These are phyloP conservation scores for Colletotrichum trifolii DNA, from an alignment of 2,329 filamentous ascomycete species.

Conservation along the genomic window DNA sequence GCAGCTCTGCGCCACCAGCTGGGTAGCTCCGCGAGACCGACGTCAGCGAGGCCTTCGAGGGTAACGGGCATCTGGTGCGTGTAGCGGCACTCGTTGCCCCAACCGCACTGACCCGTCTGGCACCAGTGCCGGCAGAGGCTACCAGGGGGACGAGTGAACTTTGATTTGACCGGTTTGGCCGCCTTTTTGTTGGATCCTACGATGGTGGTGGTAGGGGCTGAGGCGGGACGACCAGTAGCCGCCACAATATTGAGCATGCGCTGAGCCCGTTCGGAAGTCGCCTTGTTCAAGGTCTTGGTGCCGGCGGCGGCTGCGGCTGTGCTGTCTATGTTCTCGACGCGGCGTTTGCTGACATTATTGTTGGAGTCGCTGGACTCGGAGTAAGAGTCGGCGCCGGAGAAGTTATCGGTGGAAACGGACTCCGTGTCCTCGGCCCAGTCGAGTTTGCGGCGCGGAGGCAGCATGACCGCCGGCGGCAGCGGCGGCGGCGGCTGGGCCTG, in stretches of 20 bases:
- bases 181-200: constrained; percentile 2
- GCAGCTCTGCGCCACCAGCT: constrained; percentile 51
- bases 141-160: constrained; percentile 19
- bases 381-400: constrained; percentile 21
- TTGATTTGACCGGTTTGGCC: constrained; percentile 17
- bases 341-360: constrained; percentile 1
- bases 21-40: constrained; percentile 56
- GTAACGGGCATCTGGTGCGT: constrained; percentile 60
- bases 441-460: constrained; percentile 10
- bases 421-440: constrained; percentile 35
- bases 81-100: constrained; percentile 55
- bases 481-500: not conserved
- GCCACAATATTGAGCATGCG: constrained; percentile 19
- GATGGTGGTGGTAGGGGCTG: not conserved
- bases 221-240: constrained; percentile 1
- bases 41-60: constrained; percentile 49
- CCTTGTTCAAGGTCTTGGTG: constrained; percentile 2
- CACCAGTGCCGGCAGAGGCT: constrained; percentile 61
- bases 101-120: constrained; percentile 58
- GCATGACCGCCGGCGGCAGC: not conserved
- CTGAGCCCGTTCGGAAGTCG: constrained; percentile 13
- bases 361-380: constrained; percentile 1
- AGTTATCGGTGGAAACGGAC: constrained; percentile 29
- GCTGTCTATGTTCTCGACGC: not conserved
- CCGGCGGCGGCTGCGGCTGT: no score